Base-by-base conservation (phyloP, 2,329 filamentous ascomycete genomes). In the Arthrobotrys sphaeroides region DNA sequence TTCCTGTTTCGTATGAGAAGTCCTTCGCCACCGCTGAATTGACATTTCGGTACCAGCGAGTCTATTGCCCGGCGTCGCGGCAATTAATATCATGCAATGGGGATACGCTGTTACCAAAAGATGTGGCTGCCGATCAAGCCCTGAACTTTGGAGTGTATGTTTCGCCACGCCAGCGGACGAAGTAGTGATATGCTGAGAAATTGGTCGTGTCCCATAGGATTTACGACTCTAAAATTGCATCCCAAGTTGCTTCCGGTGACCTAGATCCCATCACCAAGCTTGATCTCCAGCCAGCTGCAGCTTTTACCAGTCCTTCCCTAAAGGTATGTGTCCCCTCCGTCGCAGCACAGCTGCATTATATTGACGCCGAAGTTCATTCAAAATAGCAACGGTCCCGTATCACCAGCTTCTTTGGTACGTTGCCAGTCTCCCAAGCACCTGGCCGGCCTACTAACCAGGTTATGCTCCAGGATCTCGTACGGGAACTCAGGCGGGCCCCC, bases 1-100 rank as follows among this genome's bases (percentile, higher is more conserved):
- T 99, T 7, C 94, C 95, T 0, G 84, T 89, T 40, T 90, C 91
- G 77, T 99, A 98, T 81, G 84, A 95, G 26, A 88, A 91, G 5
- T 86, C 88, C 18, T 99, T 98, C 81, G 87, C 88, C 76, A 90
- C 94, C 81, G 95, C 95, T 0, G 95, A 99, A 82, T 85, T 92
- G 78, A 98, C 95, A 0, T 99, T 99, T 80, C 84, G 97, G 16
- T 91, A 98, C 80, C 95, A 97, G 83, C 91, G 95, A 83, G 94
- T 98, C 2, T 99, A 92, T 82, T 98, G 94, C 81, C 93, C 94
- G 0, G 84, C 86, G 38, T 86, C 87, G 43, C 86, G 90, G 70
- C 84, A 88, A 76, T 83, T 98, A 47, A 91, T 97, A 42, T 89
- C 93, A 74, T 85, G 97, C 72, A 95, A 89, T 0, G 85, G 72